phyloP scores from a whole-genome alignment of 768 basidiomycete species.

The Podaxis rugospora region DNA sequence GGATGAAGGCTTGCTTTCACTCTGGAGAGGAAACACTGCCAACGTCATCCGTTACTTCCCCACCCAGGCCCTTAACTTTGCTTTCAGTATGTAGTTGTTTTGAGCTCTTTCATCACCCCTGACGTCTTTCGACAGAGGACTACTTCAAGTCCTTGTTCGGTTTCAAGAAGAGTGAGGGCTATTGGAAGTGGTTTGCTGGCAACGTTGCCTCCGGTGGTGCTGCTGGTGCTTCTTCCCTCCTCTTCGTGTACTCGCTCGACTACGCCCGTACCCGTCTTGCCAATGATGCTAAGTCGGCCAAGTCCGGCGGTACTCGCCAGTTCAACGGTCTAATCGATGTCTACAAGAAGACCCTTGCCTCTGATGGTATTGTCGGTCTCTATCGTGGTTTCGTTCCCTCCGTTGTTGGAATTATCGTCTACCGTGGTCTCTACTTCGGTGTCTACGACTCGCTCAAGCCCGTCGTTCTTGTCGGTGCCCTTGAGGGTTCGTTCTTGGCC shows the following conservation, averaged over 20 bases:
- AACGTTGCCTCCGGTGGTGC: slow-evolving; percentile 99
- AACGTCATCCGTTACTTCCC: slow-evolving; percentile 99
- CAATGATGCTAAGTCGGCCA: slow-evolving; percentile 95
- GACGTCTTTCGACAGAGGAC: slow-evolving; percentile 58
- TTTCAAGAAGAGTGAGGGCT: slow-evolving; percentile 97
- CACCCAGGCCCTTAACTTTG: slow-evolving; percentile 99
- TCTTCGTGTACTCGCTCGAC: slow-evolving; percentile 99
- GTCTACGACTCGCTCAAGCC: slow-evolving; percentile 95
- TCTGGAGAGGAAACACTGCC: slow-evolving; percentile 99
- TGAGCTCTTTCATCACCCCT: not conserved
- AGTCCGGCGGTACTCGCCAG: slow-evolving; percentile 88
- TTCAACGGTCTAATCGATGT: slow-evolving; percentile 99
- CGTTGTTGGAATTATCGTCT: slow-evolving; percentile 98
- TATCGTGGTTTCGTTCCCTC: slow-evolving; percentile 99
- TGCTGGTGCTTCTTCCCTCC: slow-evolving; percentile 96
- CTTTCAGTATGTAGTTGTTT: slow-evolving; percentile 77
- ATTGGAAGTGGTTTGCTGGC: slow-evolving; percentile 98
- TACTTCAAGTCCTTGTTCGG: slow-evolving; percentile 99
- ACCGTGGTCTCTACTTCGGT: slow-evolving; percentile 99
- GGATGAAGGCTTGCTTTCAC: slow-evolving; percentile 91
- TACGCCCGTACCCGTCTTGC: slow-evolving; percentile 99
- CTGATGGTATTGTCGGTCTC: slow-evolving; percentile 97
- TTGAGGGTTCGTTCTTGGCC: slow-evolving; percentile 95
- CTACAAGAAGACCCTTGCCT: slow-evolving; percentile 94
- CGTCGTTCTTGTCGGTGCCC: slow-evolving; percentile 92